These are phyloP conservation scores for Imleria badia DNA, from an alignment of 768 basidiomycete species.

Conservation along the genomic window DNA sequence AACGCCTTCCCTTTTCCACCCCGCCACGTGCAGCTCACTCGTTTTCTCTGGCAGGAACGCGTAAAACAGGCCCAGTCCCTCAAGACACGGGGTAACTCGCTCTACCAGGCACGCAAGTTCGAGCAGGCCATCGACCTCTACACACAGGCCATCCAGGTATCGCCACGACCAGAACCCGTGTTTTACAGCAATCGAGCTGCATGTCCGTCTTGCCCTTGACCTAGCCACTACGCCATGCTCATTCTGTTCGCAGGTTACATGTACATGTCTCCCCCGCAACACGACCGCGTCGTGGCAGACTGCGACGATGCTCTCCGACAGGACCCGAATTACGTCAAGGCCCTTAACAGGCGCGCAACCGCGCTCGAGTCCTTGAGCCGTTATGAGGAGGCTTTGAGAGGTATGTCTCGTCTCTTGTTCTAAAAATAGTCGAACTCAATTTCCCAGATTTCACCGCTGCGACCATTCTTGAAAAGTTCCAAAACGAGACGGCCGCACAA, in stretches of 20 bases:
- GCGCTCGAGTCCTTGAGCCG: constrained; percentile 78
- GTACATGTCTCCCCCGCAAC: constrained; percentile 83
- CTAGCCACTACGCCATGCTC: background rate
- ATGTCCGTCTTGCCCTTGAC: constrained; percentile 50
- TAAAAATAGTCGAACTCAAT: background rate
- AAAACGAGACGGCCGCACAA: constrained; percentile 72
- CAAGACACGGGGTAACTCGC: constrained; percentile 70
- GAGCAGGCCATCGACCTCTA: constrained; percentile 61
- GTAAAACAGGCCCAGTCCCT: constrained; percentile 57
- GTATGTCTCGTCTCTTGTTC: constrained; percentile 39
- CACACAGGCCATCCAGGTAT: constrained; percentile 70
- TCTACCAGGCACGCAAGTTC: constrained; percentile 65
- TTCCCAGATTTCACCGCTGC: constrained; percentile 89
- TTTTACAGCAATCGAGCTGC: constrained; percentile 98
- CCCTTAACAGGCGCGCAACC: constrained; percentile 83
- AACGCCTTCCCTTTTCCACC: constrained; percentile 10
- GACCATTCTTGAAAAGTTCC: constrained; percentile 92
- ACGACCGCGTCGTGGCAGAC: constrained; percentile 81
- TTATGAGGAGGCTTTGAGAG: constrained; percentile 76
- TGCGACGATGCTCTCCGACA: constrained; percentile 86
- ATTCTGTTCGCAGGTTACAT: constrained; percentile 65
- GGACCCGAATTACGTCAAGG: constrained; percentile 85
- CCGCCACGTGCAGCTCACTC: constrained; percentile 6
- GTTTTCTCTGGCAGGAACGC: constrained; percentile 51
- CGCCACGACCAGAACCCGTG: constrained; percentile 83